A percentile compares a stretch with the other conserved stretches of the same genome.
These are phyloP conservation scores for Spinacia oleracea DNA, from an alignment of 179 eudicot genomes.

Conservation along the genomic window DNA sequence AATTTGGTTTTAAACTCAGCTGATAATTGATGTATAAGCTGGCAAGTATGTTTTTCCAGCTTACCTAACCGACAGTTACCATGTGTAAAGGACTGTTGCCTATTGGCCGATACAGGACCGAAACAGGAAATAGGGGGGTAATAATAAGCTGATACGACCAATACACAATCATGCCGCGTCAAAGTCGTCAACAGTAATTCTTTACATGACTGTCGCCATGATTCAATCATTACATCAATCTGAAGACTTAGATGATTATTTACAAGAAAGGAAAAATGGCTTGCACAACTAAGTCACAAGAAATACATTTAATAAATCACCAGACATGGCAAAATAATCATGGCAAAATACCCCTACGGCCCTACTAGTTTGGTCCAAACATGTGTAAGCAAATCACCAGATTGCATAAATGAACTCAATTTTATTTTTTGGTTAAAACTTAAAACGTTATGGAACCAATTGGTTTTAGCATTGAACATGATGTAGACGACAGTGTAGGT, in stretches of 20 bases:
- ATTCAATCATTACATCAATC: not conserved
- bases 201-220: not conserved
- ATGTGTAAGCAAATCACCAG: not conserved
- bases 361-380: not conserved
- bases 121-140: not conserved
- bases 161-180: not conserved
- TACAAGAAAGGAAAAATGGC: not conserved
- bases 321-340: too few relatives aligned
- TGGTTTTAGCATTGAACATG: not conserved
- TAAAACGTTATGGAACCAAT: not conserved
- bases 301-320: too few relatives aligned
- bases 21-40: not conserved
- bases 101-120: not conserved
- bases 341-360: not conserved
- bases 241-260: not conserved
- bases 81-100: not conserved
- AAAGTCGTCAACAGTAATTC: not conserved
- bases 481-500: not conserved
- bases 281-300: not conserved
- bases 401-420: not conserved
- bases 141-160: not conserved
- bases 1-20: not conserved
- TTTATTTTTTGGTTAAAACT: not conserved
- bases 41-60: not conserved
- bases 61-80: not conserved